Base-by-base conservation (phyloP, 495 filamentous ascomycete genomes). In the Penicillium lividum region DNA sequence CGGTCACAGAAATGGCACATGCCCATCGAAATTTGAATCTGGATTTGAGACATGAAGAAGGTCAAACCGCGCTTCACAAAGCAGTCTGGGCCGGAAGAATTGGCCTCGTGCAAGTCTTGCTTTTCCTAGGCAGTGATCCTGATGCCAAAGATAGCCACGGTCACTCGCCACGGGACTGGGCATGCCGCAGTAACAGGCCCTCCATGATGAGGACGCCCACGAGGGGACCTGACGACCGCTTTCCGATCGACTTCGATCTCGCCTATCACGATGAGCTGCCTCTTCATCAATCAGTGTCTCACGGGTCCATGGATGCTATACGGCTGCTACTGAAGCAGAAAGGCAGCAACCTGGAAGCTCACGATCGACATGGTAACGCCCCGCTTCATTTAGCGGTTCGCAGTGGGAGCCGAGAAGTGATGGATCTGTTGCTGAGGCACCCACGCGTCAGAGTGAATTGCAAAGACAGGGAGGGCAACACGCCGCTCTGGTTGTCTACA, bases 401-500 rank as follows among this genome's bases (percentile, higher is more conserved):
- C 29, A 55, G 27, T 22, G 25, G 48, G 10, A 42, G 46, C 47
- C 42, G n/a, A 8, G 52, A 54, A 56, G 16, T 53, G 15, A 43
- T 62, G 15, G 25, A 58, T 48, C 34, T 62, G 27, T 51, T 62
- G 28, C 38, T 62, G 18, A 42, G 40, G 18, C 27, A 62, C 28
- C 40, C 28, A 3, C 8, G n/a, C 16, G 22, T n/a, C 16, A 44
- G 48, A 6, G n/a, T 58, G 4, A 59, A 62, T 40, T 55, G 31
- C 18, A 45, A 9, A 56, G 56, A 57, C 15, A 52, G 48, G 38
- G 5, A 52, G 44, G 42, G 56, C 3, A 62, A 62, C 44, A 62
- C 56, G 46, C 56, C 52, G 13, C 51, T 62, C 40, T 62, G 27
- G 56, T 30, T 62, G 15, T 58, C 56, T 38, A 58, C 38, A 55